phyloP scores from a whole-genome alignment of 345 rosid genomes.

The Angophora floribunda region DNA sequence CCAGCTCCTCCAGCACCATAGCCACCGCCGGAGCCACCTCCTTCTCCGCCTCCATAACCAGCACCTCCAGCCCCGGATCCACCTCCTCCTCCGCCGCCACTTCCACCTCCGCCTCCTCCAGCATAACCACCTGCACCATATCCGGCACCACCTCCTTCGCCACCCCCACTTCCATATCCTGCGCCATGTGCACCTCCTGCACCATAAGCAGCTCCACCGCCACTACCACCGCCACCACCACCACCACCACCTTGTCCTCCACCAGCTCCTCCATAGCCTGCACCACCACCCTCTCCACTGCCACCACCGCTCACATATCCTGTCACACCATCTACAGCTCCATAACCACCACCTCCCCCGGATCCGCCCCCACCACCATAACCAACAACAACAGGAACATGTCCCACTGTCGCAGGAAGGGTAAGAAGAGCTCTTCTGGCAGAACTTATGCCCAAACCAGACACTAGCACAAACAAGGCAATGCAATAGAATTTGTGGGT shows the following conservation, averaged over 20 bases:
- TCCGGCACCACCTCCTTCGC: slow-evolving; percentile 4
- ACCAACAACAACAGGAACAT: slow-evolving; percentile 6
- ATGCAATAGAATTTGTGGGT: background rate
- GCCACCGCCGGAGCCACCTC: background rate
- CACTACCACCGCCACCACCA: slow-evolving; percentile 5
- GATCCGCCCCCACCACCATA: slow-evolving; percentile 10
- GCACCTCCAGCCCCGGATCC: background rate
- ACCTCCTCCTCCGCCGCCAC: background rate
- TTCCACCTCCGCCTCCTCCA: slow-evolving; percentile 1
- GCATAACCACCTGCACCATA: background rate
- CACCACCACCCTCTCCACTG: slow-evolving; percentile 6
- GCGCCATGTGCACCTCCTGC: slow-evolving; percentile 10
- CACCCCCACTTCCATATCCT: slow-evolving; percentile 1
- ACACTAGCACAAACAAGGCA: slow-evolving; percentile 11
- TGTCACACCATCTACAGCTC: slow-evolving; percentile 10
- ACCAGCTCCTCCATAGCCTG: slow-evolving; percentile 10
- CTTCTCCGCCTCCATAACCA: slow-evolving; percentile 8
- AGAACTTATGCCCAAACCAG: slow-evolving; percentile 25
- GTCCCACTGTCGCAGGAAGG: slow-evolving; percentile 9
- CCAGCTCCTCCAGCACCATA: slow-evolving; percentile 5
- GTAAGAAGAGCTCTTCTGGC: slow-evolving; percentile 28
- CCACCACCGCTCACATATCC: slow-evolving; percentile 21
- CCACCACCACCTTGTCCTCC: slow-evolving; percentile 17
- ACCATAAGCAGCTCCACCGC: slow-evolving; percentile 14
- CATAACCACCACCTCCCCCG: background rate